Evolutionary conservation across 495 filamentous ascomycete species (phyloP).

Genomic region (Daldinia loculata): DNA sequence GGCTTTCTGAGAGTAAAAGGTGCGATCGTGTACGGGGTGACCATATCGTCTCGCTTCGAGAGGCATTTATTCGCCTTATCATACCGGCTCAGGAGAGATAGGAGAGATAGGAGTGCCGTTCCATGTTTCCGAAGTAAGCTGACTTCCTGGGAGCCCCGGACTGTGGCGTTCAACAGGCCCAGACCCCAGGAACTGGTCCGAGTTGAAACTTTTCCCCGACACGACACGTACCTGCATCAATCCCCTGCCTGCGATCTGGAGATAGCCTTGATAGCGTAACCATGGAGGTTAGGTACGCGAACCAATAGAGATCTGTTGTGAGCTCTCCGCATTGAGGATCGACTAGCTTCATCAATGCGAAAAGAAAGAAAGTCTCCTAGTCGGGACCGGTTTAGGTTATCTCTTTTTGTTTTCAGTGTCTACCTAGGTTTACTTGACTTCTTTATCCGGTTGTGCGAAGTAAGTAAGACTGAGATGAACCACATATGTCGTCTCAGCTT

Average conservation of each 20-base stretch:
- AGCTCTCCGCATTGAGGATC: conserved; percentile 36
- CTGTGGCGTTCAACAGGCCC: conserved; percentile 29
- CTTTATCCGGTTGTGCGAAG: conserved; percentile 9
- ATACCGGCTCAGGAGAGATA: conserved; percentile 21
- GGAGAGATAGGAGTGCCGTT: conserved; percentile 35
- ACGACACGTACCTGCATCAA: conserved; percentile 42
- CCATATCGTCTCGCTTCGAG: not conserved
- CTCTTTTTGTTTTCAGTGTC: conserved; percentile 18
- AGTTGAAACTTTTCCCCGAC: conserved; percentile 43
- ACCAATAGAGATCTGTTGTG: conserved; percentile 26
- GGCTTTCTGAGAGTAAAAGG: not conserved
- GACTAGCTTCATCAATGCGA: conserved; percentile 30
- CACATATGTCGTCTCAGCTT: not conserved
- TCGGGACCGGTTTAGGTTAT: conserved; percentile 16
- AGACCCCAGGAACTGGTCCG: conserved; percentile 36
- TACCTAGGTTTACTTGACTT: conserved; percentile 18
- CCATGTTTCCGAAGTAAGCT: conserved; percentile 38
- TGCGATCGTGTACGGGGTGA: not conserved
- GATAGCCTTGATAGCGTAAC: conserved; percentile 21
- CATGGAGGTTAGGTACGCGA: conserved; percentile 25
- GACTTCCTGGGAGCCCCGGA: conserved; percentile 34
- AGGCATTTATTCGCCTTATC: conserved; percentile 10
- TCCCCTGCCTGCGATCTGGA: conserved; percentile 34
- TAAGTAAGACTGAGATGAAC: not conserved
- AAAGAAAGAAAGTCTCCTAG: conserved; percentile 8